Evolutionary conservation across 1,284 basidiomycete genomes (phyloP), one percentile per base, ranked within the genome.

Genomic region (Mrakiaceae sp.): DNA sequence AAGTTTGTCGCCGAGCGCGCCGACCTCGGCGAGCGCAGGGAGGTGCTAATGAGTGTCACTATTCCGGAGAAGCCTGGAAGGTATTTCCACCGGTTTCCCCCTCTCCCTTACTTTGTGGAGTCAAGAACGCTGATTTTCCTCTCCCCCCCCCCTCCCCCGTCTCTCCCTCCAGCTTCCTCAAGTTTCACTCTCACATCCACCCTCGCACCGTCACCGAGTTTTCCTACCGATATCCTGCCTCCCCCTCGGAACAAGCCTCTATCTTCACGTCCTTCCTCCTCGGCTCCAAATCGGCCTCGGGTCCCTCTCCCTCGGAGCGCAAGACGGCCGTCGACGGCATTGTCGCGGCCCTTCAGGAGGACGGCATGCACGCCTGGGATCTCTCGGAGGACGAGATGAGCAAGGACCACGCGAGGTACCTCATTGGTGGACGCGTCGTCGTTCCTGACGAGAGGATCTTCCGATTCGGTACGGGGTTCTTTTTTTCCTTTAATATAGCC

Each of bases 1-100:
- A 84, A 96, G 6, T 99, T 98, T 73, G 95, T 99, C 40, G 88
- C 96, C 12, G 96, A 99, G 74, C 90, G 96, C 65, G 96, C 96
- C 14, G 93, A 97, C 75, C 81, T 98, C 47, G 96, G 96, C 70
- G 96, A 98, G 77, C 87, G 94, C 48, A 83, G 88, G 63, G 96
- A 99, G 76, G 95, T 89, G 0, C 80, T 98, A 62, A 81, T 98
- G 69, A 90, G 88, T 70, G 90, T 98, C 49, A 88, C 90, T 72
- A 88, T 98, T 63, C 93, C 95, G 39, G 96, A 99, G 74, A 79
- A 78, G 69, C 88, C 91, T 1, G 95, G 95, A 77, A 90, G 87
- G 89, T 86, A 72, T 69, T 82, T 78, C 27, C 14, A 43, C n/a
- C 44, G 39, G 7, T 52, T 9, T 63, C 55, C 14, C 66, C 64